These are phyloP conservation scores for Cupressus sempervirens DNA, from an alignment of 75 land plant species.

Conservation along the genomic window DNA sequence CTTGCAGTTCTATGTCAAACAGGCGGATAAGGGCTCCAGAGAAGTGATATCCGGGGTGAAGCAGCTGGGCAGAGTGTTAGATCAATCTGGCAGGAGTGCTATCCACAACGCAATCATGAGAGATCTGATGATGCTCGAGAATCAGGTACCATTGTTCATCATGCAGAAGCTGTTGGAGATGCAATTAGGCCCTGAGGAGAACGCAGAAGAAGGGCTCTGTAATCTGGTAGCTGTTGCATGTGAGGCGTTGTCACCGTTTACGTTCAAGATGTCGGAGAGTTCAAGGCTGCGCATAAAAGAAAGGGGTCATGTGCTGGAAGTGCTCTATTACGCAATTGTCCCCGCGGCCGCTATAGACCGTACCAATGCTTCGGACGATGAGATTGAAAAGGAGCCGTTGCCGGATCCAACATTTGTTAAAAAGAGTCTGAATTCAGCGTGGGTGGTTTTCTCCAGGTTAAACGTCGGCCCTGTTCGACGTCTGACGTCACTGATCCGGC, in stretches of 20 bases:
- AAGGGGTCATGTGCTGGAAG: too few relatives aligned
- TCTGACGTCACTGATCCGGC: background rate
- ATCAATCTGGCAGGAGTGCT: conserved; percentile 15
- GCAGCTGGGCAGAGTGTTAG: background rate
- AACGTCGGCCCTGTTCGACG: background rate
- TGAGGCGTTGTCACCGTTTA: too few relatives aligned
- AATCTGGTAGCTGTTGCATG: too few relatives aligned
- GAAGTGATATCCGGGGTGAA: too few relatives aligned
- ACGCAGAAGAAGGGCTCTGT: conserved; percentile 10
- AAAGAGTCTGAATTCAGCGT: background rate
- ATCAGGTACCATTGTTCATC: conserved; percentile 59
- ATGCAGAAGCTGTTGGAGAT: conserved; percentile 27
- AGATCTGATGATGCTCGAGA: conserved; percentile 38
- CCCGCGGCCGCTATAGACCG: too few relatives aligned
- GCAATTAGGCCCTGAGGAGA: conserved; percentile 10
- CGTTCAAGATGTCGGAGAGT: too few relatives aligned
- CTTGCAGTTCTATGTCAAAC: too few relatives aligned
- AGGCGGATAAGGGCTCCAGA: too few relatives aligned
- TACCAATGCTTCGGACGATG: background rate
- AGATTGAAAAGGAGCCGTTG: background rate
- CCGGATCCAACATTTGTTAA: background rate
- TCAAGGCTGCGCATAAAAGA: too few relatives aligned
- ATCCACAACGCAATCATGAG: conserved; percentile 31
- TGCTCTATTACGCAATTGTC: too few relatives aligned
- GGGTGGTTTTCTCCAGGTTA: background rate